These are phyloP conservation scores for Phytophthora idaei DNA, from an alignment of 352 stramenopile species.

Conservation along the genomic window DNA sequence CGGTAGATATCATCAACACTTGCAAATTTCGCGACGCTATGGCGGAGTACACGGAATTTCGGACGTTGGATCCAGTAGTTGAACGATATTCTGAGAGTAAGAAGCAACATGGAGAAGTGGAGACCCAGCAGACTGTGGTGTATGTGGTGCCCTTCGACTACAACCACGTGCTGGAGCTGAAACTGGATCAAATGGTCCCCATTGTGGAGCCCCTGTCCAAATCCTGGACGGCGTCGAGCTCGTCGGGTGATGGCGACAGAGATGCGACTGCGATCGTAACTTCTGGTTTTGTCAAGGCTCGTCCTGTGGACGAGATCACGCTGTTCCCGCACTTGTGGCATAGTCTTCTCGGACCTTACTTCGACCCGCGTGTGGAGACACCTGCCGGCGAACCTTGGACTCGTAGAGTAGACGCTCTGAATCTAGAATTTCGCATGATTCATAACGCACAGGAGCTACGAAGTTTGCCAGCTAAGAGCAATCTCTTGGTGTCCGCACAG, in stretches of 20 bases:
- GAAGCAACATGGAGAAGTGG: conserved; percentile 3
- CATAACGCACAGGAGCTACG: conserved; percentile 43
- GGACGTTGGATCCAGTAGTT: conserved; percentile 41
- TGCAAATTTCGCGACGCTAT: conserved; percentile 48
- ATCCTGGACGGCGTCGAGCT: conserved; percentile 23
- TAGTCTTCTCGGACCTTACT: conserved; percentile 53
- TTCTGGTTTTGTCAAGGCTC: conserved; percentile 37
- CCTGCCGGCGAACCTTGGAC: conserved; percentile 26
- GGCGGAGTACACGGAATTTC: conserved; percentile 17
- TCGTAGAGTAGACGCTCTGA: conserved; percentile 30
- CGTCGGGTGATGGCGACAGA: conserved; percentile 18
- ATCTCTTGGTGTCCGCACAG: conserved; percentile 47
- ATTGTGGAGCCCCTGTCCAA: conserved; percentile 26
- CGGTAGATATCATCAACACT: conserved; percentile 40
- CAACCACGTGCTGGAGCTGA: conserved; percentile 42
- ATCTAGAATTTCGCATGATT: conserved; percentile 49
- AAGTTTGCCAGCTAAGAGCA: conserved; percentile 38
- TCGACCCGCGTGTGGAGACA: conserved; percentile 37
- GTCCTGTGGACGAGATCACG: conserved; percentile 55
- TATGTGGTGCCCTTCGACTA: conserved; percentile 59
- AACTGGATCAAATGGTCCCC: conserved; percentile 36
- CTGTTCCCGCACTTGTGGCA: conserved; percentile 71
- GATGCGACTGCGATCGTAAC: conserved; percentile 13
- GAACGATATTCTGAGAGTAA: conserved; percentile 7
- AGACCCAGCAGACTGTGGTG: conserved; percentile 32